Percentiles rank a stretch among this genome's conserved stretches.
These are phyloP conservation scores for Graphiopsis chlorocephala DNA, from an alignment of 2,329 filamentous ascomycete genomes.

Conservation along the genomic window DNA sequence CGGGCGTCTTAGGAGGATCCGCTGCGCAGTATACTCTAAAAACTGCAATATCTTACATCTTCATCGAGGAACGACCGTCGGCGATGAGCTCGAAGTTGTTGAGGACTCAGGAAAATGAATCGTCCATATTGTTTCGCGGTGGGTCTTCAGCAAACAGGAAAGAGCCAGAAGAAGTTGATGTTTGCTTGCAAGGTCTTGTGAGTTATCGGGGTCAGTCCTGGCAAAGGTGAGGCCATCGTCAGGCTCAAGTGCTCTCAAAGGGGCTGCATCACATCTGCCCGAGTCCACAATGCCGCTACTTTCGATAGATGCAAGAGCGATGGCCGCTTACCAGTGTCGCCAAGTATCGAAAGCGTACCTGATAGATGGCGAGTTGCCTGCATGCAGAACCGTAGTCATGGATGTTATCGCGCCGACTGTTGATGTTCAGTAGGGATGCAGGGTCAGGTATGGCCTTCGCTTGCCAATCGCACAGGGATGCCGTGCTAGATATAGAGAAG, in stretches of 20 bases:
- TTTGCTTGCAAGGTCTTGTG: background rate
- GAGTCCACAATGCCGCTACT: background rate
- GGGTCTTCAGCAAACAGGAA: background rate
- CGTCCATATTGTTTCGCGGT: background rate
- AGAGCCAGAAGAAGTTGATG: background rate
- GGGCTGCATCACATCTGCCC: background rate
- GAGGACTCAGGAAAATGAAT: background rate
- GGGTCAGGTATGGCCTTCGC: background rate
- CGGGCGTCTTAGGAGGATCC: background rate
- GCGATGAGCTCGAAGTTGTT: background rate
- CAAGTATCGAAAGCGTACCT: background rate
- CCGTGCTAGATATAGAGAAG: background rate
- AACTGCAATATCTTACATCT: background rate
- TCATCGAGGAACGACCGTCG: background rate
- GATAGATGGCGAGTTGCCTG: background rate
- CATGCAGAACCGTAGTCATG: background rate
- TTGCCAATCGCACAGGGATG: background rate
- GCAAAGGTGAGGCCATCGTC: background rate
- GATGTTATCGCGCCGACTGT: background rate
- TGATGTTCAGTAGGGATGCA: background rate
- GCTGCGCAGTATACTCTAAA: background rate
- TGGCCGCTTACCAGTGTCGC: background rate
- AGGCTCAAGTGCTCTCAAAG: background rate
- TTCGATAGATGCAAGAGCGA: background rate
- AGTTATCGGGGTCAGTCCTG: background rate